phyloP scores from a whole-genome alignment of 2,329 filamentous ascomycete genomes.

The Nemania abortiva region DNA sequence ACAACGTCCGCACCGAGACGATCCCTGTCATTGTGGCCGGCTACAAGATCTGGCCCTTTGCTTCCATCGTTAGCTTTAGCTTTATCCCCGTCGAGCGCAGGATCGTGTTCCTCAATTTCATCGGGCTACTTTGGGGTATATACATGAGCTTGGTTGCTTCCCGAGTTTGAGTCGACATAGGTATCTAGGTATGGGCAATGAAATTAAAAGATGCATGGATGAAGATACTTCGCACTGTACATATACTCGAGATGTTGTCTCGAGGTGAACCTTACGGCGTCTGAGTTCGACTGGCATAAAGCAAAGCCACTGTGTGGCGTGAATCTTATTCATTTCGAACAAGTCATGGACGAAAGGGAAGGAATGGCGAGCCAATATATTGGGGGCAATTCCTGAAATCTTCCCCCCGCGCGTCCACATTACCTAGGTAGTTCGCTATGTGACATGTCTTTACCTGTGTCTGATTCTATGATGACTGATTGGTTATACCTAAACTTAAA shows the following conservation, averaged over 20 bases:
- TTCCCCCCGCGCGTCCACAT: too few relatives aligned
- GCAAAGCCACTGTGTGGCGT: neutral
- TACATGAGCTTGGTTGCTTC: conserved; percentile 64
- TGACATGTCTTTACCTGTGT: too few relatives aligned
- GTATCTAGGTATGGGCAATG: neutral
- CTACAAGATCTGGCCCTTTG: conserved; percentile 66
- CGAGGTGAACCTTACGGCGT: neutral
- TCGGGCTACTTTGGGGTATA: conserved; percentile 64
- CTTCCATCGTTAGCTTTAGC: conserved; percentile 63
- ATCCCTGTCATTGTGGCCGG: conserved; percentile 62
- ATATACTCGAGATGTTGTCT: neutral
- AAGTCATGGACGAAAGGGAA: neutral
- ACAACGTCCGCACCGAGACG: conserved; percentile 58
- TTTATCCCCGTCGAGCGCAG: conserved; percentile 63
- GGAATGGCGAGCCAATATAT: too few relatives aligned
- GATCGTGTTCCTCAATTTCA: conserved; percentile 63
- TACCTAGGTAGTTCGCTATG: too few relatives aligned
- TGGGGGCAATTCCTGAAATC: too few relatives aligned
- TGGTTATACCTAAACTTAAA: too few relatives aligned
- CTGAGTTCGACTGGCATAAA: neutral
- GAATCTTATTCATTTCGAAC: neutral
- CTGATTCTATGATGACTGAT: too few relatives aligned
- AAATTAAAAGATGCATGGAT: neutral
- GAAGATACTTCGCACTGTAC: neutral
- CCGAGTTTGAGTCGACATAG: conserved; percentile 51